A percentile compares a stretch with the other conserved stretches of the same genome.
Evolutionary conservation across 1,139 yeast species (phyloP).

Genomic region (Candida glucosophila): DNA sequence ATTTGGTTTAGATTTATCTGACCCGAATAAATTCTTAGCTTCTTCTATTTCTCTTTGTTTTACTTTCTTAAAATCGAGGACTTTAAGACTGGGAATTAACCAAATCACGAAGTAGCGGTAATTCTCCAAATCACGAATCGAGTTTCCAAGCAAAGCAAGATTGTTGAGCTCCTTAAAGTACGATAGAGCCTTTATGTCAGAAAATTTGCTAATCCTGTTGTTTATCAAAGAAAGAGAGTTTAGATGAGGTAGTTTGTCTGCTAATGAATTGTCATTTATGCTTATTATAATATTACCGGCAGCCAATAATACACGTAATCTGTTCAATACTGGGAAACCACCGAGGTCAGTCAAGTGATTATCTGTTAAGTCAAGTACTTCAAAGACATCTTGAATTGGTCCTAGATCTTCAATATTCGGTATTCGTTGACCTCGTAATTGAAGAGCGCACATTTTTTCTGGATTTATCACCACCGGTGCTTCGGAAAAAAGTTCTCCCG

Average conservation of each 20-base stretch:
- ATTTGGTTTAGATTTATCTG: slow-evolving; percentile 3
- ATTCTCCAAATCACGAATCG: slow-evolving; percentile 41
- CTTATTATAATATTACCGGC: slow-evolving; percentile 47
- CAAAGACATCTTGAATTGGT: slow-evolving; percentile 26
- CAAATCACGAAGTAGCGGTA: slow-evolving; percentile 57
- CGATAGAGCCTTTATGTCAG: slow-evolving; percentile 27
- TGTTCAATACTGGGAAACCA: slow-evolving; percentile 38
- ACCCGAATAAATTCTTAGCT: slow-evolving; percentile 41
- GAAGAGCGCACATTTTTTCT: slow-evolving; percentile 25
- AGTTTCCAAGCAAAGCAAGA: slow-evolving; percentile 54
- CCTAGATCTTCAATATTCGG: slow-evolving; percentile 29
- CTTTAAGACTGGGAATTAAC: slow-evolving; percentile 51
- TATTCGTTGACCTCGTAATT: slow-evolving; percentile 24
- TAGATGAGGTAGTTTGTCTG: slow-evolving; percentile 32
- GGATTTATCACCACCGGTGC: slow-evolving; percentile 31
- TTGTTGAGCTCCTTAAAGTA: slow-evolving; percentile 31
- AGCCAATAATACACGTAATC: slow-evolving; percentile 43
- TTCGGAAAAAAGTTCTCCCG: slow-evolving; percentile 21
- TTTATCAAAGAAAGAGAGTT: slow-evolving; percentile 41
- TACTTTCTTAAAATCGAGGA: slow-evolving; percentile 62
- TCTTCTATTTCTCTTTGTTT: slow-evolving; percentile 43
- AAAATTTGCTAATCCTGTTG: slow-evolving; percentile 39
- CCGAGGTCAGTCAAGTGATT: slow-evolving; percentile 51
- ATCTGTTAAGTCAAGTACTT: slow-evolving; percentile 58
- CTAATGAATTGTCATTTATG: slow-evolving; percentile 16